Base-by-base conservation (phyloP, 2,329 filamentous ascomycete species). In the Monilinia vaccinii-corymbosi region DNA sequence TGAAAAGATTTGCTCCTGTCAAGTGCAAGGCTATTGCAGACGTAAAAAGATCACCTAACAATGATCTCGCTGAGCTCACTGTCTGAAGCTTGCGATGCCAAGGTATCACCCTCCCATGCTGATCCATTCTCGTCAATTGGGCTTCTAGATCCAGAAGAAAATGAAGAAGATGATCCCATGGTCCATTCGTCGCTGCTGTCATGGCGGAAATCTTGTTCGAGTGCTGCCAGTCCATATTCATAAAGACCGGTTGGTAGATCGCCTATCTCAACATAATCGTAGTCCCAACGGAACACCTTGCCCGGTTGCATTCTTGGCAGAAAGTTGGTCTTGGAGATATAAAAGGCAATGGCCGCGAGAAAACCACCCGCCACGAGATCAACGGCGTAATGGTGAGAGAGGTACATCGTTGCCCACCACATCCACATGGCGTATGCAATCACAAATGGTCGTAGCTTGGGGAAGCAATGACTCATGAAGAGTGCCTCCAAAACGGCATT, bases 381-480 rank as follows among this genome's bases (percentile, higher is more conserved):
- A 45, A 97, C 88, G 36, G 92, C 93, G 72, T 97, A 97, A 77
- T 97, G 93, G 75, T 97, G 93, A 70, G 90, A 95, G 56, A 97
- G 83, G 72, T 97, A 97, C 91, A 97, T 96, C 67, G 93, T 97
- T 14, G 92, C 89, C 91, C 93, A 97, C 89, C 91, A 97, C 69
- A 97, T 86, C 93, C 93, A 97, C 71, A 88, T 82, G 48, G 88
- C 88, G 74, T 97, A 97, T 65, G 82, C 79, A 64, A 92, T 82
- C 75, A 95, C 96, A 57, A 94, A 75, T 14, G 87, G 84, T 66
- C 88, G 85, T 66, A 95, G 81, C 63, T 84, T 85, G 5, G 93
- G 93, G 79, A 97, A 97, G 72, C 89, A 86, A 75, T 95, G 87
- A 74, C 87, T 89, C 86, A 97, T 89, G 79, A 97, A 96, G 18